Base-by-base conservation (phyloP, 2,329 filamentous ascomycete species). In the Mycocentrospora acerina region DNA sequence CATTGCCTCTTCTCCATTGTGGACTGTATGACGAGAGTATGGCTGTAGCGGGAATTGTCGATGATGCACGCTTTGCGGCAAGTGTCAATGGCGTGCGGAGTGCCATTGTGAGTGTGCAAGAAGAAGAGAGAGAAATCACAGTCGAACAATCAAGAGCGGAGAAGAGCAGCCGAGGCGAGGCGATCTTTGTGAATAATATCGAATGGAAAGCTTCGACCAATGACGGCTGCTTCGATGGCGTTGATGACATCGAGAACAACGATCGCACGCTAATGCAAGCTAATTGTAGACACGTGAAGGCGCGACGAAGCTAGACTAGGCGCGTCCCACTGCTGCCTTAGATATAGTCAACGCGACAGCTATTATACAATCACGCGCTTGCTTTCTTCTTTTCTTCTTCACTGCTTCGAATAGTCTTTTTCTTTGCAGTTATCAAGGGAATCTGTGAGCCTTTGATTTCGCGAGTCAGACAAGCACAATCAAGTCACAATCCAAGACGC, bases 81-180 rank as follows among this genome's bases (percentile, higher is more conserved):
- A 55, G 58, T 31, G 57, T 35, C 18, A 67, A 48, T 28, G 64
- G 65, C 34, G 55, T 46, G 37, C 65, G 63, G 40, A 69, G 48
- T 38, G 66, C 63, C 66, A 69, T 69, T 52, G 66, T 71, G 32
- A 27, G 29, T 66, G 73, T 17, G 37, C 15, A 52, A 44, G 28
- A 35, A 41, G 24, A n/a, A 31, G 35, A 34, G 22, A 14, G 2
- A 13, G 29, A 32, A 17, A 25, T 34, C 14, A 25, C n/a, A 15
- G 37, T 46, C 31, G 37, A 30, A 11, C 15, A 15, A 14, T 27
- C 35, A 42, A 49, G 47, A 22, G 37, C 24, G 36, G 36, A 42
- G 31, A 29, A 30, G 34, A 31, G 27, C 34, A 35, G 37, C 39
- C 18, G 38, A 37, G 53, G 53, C 52, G 48, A 55, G 51, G 57